Conservation (phyloP, 2,329 filamentous ascomycete species). For the Leptodontidium sp. region DNA sequence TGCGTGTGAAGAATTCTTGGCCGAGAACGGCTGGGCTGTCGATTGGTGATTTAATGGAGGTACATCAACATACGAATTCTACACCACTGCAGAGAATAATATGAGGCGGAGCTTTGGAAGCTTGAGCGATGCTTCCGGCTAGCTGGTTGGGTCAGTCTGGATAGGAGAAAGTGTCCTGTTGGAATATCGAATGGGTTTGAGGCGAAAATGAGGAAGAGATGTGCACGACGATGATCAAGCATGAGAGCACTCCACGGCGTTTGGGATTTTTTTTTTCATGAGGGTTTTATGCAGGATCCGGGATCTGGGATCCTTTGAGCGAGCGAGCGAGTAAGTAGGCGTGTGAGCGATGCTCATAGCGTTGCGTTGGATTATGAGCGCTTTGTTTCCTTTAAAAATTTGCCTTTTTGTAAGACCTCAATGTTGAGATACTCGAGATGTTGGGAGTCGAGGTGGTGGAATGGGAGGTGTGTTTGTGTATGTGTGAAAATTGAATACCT, state of each 20-base stretch:
- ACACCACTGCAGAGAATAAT: neutral
- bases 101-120: neutral
- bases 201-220: neutral
- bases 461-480: no score
- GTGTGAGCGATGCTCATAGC: neutral
- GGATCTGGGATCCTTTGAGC: neutral
- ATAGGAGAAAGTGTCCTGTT: neutral
- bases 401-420: no score
- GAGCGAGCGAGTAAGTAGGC: neutral
- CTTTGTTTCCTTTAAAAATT: no score
- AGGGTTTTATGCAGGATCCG: neutral
- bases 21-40: constrained; percentile 89
- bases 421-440: no score
- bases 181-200: neutral
- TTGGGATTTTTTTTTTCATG: neutral
- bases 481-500: no score
- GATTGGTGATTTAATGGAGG: constrained; percentile 71
- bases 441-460: no score
- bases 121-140: neutral
- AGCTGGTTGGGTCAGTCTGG: neutral
- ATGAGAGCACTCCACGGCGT: constrained; percentile 2
- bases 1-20: constrained; percentile 85
- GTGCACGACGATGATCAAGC: neutral
- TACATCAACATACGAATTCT: neutral
- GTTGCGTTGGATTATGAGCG: no score